Conservation (phyloP, 345 rosid genomes). For the Eucalyptus viminalis region DNA sequence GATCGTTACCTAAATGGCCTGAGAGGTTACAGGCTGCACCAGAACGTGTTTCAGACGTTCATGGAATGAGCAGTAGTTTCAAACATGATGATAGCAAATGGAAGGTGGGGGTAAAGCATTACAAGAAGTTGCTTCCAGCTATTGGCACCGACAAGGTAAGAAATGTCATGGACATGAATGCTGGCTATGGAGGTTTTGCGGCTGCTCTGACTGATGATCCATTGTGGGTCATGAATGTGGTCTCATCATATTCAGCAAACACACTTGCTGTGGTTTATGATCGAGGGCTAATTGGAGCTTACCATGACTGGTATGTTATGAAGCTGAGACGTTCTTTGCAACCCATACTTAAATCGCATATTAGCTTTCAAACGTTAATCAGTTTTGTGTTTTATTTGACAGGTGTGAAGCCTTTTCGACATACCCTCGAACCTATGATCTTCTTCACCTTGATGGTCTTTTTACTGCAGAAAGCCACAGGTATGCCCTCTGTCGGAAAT, state of each 20-base stretch:
- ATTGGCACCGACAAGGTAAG: constrained; percentile 76
- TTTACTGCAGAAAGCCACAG: constrained; percentile 88
- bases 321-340: background rate
- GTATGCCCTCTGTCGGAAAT: constrained; percentile 11
- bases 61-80: constrained; percentile 49
- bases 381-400: constrained; percentile 3
- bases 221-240: constrained; percentile 94
- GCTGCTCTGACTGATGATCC: constrained; percentile 70
- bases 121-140: constrained; percentile 74
- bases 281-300: constrained; percentile 93
- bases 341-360: background rate
- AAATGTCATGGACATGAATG: constrained; percentile 98
- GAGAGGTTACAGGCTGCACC: constrained; percentile 58
- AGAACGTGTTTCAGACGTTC: constrained; percentile 59
- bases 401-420: constrained; percentile 99
- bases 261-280: constrained; percentile 80
- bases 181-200: constrained; percentile 92
- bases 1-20: constrained; percentile 80
- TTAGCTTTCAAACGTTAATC: background rate
- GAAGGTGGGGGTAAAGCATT: constrained; percentile 68
- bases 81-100: constrained; percentile 77
- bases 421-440: constrained; percentile 93
- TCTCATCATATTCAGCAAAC: constrained; percentile 72
- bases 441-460: constrained; percentile 85
- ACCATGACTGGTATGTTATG: constrained; percentile 71